phyloP scores from a whole-genome alignment of 2,329 filamentous ascomycete species.

The Aspergillus thermomutatus region DNA sequence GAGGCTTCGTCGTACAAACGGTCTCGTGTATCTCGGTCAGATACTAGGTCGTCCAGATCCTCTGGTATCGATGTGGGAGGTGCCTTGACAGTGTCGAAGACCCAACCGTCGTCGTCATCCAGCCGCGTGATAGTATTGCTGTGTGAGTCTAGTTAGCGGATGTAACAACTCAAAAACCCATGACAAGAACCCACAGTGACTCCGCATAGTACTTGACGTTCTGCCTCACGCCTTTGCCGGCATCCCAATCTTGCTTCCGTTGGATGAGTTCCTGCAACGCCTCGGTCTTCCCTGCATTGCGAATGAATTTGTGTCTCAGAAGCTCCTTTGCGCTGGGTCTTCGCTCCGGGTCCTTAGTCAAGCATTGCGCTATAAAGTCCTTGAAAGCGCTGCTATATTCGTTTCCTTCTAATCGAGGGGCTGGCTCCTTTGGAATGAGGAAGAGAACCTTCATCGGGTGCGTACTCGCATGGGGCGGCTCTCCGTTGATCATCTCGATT shows the following conservation, averaged over 20 bases:
- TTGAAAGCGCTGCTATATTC: slow-evolving; percentile 86
- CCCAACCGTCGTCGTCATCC: slow-evolving; percentile 80
- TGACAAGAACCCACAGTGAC: slow-evolving; percentile 58
- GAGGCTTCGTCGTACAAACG: slow-evolving; percentile 35
- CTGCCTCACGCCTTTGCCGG: slow-evolving; percentile 63
- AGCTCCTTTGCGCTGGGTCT: slow-evolving; percentile 83
- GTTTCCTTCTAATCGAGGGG: slow-evolving; percentile 76
- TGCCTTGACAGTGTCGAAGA: slow-evolving; percentile 87
- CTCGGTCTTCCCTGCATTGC: slow-evolving; percentile 82
- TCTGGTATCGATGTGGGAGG: slow-evolving; percentile 58
- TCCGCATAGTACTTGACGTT: slow-evolving; percentile 90
- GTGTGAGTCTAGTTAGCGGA: slow-evolving; percentile 8
- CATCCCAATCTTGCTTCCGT: slow-evolving; percentile 78
- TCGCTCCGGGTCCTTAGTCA: slow-evolving; percentile 86
- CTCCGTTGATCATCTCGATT: slow-evolving; percentile 82
- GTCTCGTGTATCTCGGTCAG: slow-evolving; percentile 39
- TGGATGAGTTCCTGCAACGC: slow-evolving; percentile 79
- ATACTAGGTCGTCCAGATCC: slow-evolving; percentile 48
- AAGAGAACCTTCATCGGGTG: slow-evolving; percentile 95
- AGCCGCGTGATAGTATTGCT: slow-evolving; percentile 59
- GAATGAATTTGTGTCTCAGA: slow-evolving; percentile 83
- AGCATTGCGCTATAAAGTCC: slow-evolving; percentile 85
- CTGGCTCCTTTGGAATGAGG: slow-evolving; percentile 81
- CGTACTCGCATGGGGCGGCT: slow-evolving; percentile 79
- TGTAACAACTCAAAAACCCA: neutral